Percentiles rank a stretch among this genome's conserved stretches.
These are phyloP conservation scores for Canavalia ensiformis DNA, from an alignment of 306 rosid genomes.

Conservation along the genomic window DNA sequence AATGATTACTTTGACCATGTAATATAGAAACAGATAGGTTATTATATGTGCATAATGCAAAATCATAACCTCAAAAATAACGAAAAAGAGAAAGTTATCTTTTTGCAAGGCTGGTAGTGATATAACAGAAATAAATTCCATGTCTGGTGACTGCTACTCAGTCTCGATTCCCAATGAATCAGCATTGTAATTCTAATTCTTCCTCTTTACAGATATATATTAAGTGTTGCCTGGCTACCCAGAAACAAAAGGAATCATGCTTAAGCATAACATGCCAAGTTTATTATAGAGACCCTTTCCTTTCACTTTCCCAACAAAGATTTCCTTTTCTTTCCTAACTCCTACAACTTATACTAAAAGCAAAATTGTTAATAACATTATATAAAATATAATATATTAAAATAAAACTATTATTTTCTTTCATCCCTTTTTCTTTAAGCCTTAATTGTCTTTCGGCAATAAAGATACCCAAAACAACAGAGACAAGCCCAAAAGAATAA, in stretches of 20 bases:
- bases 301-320: conserved; percentile 46
- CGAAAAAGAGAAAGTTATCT: background rate
- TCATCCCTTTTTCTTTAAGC: background rate
- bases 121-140: background rate
- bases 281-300: conserved; percentile 52
- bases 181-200: too few species aligned
- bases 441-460: conserved; percentile 35
- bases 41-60: background rate
- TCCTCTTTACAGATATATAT: background rate
- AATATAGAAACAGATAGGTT: too few species aligned
- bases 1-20: too few species aligned
- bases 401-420: background rate
- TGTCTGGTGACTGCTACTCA: background rate
- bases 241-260: conserved; percentile 49
- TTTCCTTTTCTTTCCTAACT: conserved; percentile 29
- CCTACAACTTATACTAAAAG: background rate
- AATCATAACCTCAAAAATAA: background rate
- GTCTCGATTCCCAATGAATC: background rate
- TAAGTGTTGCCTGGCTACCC: conserved; percentile 17
- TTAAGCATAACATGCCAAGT: conserved; percentile 33
- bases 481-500: background rate
- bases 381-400: conserved; percentile 1
- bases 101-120: background rate
- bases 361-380: background rate
- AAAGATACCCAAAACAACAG: conserved; percentile 26